These are phyloP conservation scores for Apiospora marii DNA, from an alignment of 2,329 filamentous ascomycete genomes.

Conservation along the genomic window DNA sequence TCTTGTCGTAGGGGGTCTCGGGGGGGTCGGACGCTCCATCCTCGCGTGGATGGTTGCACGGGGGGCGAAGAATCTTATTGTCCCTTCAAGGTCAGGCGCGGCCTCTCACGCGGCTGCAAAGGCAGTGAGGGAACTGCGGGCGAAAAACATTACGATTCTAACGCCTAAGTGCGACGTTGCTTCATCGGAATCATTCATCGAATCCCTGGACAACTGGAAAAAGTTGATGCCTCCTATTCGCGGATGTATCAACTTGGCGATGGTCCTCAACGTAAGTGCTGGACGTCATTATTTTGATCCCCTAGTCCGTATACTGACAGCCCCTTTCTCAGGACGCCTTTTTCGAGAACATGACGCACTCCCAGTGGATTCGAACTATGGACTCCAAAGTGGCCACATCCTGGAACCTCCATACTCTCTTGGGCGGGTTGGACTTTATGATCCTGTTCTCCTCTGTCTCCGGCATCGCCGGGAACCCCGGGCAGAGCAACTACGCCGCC, in stretches of 20 bases:
- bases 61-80: conserved; percentile 57
- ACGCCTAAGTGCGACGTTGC: conserved; percentile 33
- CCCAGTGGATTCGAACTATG: not conserved
- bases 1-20: conserved; percentile 59
- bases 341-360: conserved; percentile 1
- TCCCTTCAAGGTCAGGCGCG: conserved; percentile 48
- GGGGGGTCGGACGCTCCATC: conserved; percentile 58
- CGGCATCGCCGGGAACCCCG: not conserved
- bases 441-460: conserved; percentile 1
- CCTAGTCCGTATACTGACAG: not conserved
- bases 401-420: not conserved
- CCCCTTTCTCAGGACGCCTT: not conserved
- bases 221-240: conserved; percentile 39
- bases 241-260: conserved; percentile 42
- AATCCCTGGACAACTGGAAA: not conserved
- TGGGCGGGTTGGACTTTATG: conserved; percentile 1
- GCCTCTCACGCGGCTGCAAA: conserved; percentile 33
- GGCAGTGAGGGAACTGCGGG: conserved; percentile 27
- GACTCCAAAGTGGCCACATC: not conserved
- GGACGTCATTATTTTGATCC: conserved; percentile 34
- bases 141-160: not conserved
- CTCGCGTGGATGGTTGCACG: conserved; percentile 56
- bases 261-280: conserved; percentile 32
- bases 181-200: conserved; percentile 41
- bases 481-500: conserved; percentile 7